Base-by-base conservation (phyloP, 2,329 filamentous ascomycete species). In the Scytalidium lignicola region DNA sequence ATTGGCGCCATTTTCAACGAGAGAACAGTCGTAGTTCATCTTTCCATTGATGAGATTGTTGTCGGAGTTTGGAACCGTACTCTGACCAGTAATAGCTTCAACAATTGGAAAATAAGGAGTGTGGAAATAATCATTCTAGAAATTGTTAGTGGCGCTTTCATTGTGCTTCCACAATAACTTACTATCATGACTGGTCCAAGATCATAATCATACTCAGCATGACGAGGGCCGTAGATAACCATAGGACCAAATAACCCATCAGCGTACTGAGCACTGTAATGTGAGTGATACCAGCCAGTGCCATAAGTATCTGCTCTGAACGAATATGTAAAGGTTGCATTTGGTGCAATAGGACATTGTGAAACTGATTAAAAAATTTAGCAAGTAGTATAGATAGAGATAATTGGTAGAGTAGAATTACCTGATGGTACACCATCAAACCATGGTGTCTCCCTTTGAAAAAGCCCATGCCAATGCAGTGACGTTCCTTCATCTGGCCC, bases 221-320 rank as follows among this genome's bases (percentile, higher is more conserved):
- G 41, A 15, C 49, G 40, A 12, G 51, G 51, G 9, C 52, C 52
- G 28, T 81, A 71, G 56, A 84, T 78, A 20, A 83, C 63, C 17
- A 86, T 76, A 2, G 70, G 71, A 0, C 82, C 82, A 32, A 77
- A 69, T 0, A 83, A 64, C 0, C 82, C 82, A 70, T 63, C 67
- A 67, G 63, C 62, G 47, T 71, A 70, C 53, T 72, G 69, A n/a
- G 62, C 55, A 7, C 67, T 66, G 54, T 76, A 76, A 58, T 83
- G 80, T 1, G 74, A 78, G 62, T 84, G 80, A 49, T 82, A 82
- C 51, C 51, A 53, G 15, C 32, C n/a, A 5, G 32, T 37, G 10
- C 32, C 32, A 13, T 37, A 73, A 66, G 6, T 13, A n/a, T 37
- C 32, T 5, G 32, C 32, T 15, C 10, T 13, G 15, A 37, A 37